Evolutionary conservation across 2,329 filamentous ascomycete genomes (phyloP).

Genomic region (Chalara sp.): DNA sequence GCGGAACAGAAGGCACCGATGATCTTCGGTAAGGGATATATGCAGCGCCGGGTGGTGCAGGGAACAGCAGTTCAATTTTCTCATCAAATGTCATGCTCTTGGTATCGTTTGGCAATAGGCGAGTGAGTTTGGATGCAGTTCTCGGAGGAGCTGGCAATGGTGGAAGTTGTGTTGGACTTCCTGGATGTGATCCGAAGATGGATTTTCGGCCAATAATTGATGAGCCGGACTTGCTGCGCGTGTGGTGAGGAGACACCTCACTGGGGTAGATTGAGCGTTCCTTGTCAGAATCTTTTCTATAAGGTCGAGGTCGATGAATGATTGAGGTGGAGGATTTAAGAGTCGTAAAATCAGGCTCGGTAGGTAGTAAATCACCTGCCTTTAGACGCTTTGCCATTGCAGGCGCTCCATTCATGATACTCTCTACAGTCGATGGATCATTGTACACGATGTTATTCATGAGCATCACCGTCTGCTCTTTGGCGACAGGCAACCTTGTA

Average conservation of each 20-base stretch:
- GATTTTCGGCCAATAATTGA: conserved; percentile 40
- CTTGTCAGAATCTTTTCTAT: conserved; percentile 17
- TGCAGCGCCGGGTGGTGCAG: conserved; percentile 27
- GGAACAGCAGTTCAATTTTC: conserved; percentile 47
- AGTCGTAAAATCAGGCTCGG: conserved; percentile 5
- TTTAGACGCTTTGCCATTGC: conserved; percentile 14
- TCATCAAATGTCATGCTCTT: conserved; percentile 53
- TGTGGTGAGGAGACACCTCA: conserved; percentile 33
- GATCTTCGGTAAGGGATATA: conserved; percentile 29
- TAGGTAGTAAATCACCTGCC: conserved; percentile 9
- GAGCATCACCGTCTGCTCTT: conserved; percentile 46
- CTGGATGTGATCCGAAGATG: conserved; percentile 36
- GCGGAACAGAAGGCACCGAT: conserved; percentile 39
- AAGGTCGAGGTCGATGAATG: conserved; percentile 27
- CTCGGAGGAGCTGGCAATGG: conserved; percentile 38
- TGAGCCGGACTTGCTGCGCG: conserved; percentile 42
- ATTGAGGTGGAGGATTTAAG: conserved; percentile 20
- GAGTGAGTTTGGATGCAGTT: conserved; percentile 30
- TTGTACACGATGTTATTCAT: conserved; percentile 50
- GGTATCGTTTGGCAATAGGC: conserved; percentile 44
- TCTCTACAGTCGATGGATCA: conserved; percentile 41
- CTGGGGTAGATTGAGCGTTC: conserved; percentile 42
- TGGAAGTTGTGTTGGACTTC: conserved; percentile 43
- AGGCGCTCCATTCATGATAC: conserved; percentile 40
- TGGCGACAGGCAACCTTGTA: conserved; percentile 9